Base-by-base conservation (phyloP, 2,329 filamentous ascomycete genomes). In the Aspergillus sp. region DNA sequence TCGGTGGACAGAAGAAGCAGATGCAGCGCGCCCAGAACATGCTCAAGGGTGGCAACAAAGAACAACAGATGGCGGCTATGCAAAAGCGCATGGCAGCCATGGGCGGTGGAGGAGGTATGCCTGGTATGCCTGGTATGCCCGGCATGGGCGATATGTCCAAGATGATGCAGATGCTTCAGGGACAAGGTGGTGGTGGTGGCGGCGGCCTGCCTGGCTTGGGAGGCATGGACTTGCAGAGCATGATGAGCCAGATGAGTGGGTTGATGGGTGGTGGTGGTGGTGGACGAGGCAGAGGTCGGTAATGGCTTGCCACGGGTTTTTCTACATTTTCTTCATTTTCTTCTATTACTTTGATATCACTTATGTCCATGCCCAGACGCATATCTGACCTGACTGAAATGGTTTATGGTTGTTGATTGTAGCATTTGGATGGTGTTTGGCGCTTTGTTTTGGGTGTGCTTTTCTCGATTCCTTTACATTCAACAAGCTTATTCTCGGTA, bases 1-100 rank as follows among this genome's bases (percentile, higher is more conserved):
- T 98, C 82, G 91, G 93, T 45, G 90, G 90, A 33, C 90, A 88
- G 65, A 95, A 95, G 86, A 93, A 93, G 73, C 95, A 96, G 64
- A 94, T 97, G 85, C 89, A 96, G 66, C 83, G 85, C 40, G 90
- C 90, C 0, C 90, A 97, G 68, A 86, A 86, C 43, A 88, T 88
- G 51, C 89, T 96, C 83, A 88, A 85, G 27, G 90, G 90, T 36
- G 87, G 84, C 28, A 95, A 95, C 70, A 91, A 93, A 68, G 81
- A 88, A 29, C 89, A 95, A 65, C 91, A 97, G 68, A 80, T 97
- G 71, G 90, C 90, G 0, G 91, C 93, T 2, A 95, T 97, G 90
- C 93, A 98, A 72, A 95, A 95, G 73, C 78, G 90, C 9, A 75
- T 98, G 71, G 87, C 90, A 63, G 88, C 86, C 55, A 95, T 97